Conservation (phyloP, 768 basidiomycete species). For the Lactifluus pinguis region DNA sequence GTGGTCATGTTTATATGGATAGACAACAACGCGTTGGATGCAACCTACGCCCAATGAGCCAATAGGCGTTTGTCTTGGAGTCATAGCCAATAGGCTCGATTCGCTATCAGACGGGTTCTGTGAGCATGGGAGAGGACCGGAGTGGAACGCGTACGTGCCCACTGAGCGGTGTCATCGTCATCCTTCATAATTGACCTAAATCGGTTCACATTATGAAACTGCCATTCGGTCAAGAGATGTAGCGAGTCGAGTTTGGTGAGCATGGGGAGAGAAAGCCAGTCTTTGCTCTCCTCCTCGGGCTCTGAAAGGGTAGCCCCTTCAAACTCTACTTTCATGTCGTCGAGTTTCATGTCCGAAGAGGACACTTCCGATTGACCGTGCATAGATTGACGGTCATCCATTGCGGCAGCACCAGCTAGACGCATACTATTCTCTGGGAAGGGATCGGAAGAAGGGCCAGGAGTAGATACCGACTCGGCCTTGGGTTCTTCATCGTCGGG, state of each 20-base stretch:
- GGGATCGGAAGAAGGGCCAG: not conserved
- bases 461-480: constrained; percentile 3
- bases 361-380: not conserved
- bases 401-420: not conserved
- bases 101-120: constrained; percentile 38
- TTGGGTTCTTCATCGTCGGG: constrained; percentile 19
- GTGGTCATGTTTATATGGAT: not conserved
- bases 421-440: not conserved
- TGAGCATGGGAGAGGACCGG: not conserved
- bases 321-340: constrained; percentile 1
- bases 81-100: constrained; percentile 84
- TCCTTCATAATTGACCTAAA: constrained; percentile 65
- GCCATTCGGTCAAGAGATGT: constrained; percentile 73
- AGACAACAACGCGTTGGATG: not conserved
- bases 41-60: constrained; percentile 69
- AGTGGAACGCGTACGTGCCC: constrained; percentile 42
- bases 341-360: not conserved
- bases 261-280: constrained; percentile 69
- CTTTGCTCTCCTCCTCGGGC: constrained; percentile 35
- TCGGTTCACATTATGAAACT: constrained; percentile 69
- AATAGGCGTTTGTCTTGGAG: constrained; percentile 68
- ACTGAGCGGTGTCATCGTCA: constrained; percentile 68
- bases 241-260: constrained; percentile 66
- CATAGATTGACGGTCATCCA: not conserved
- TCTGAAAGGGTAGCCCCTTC: constrained; percentile 7